Percentiles rank a stretch among this genome's conserved stretches.
Conservation (phyloP, 768 basidiomycete genomes). For the Jaapia argillacea region DNA sequence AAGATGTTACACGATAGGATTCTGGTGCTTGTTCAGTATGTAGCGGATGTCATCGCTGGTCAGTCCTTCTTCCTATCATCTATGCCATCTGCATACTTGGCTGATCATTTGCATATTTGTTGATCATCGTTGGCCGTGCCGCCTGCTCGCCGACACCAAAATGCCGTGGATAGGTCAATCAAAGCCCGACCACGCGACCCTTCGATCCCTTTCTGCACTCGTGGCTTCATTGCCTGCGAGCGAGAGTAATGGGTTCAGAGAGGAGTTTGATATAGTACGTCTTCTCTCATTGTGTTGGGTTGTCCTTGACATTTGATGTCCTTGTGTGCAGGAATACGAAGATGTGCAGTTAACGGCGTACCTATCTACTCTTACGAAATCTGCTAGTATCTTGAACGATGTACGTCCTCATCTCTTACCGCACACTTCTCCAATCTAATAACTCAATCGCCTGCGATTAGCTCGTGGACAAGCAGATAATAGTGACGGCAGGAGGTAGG, state of each 20-base stretch:
- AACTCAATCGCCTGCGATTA: slow-evolving; percentile 7
- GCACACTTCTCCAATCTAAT: neutral
- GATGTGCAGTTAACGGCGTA: slow-evolving; percentile 92
- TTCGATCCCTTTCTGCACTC: slow-evolving; percentile 80
- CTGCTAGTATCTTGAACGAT: slow-evolving; percentile 79
- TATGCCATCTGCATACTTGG: neutral
- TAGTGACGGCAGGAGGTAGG: slow-evolving; percentile 44
- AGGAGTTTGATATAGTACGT: slow-evolving; percentile 82
- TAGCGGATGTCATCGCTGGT: slow-evolving; percentile 70
- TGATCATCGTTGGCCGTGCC: too few species aligned
- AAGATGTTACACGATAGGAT: slow-evolving; percentile 96
- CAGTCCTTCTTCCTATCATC: slow-evolving; percentile 10
- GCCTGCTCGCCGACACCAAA: too few species aligned
- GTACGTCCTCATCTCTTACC: slow-evolving; percentile 34
- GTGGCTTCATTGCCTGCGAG: slow-evolving; percentile 84
- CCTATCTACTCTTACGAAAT: slow-evolving; percentile 82
- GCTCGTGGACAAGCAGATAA: slow-evolving; percentile 74
- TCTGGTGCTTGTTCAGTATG: slow-evolving; percentile 76
- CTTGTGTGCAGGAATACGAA: slow-evolving; percentile 68
- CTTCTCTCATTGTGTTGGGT: neutral
- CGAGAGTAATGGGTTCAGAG: slow-evolving; percentile 70
- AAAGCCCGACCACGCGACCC: slow-evolving; percentile 65
- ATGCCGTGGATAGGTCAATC: slow-evolving; percentile 63
- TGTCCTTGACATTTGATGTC: slow-evolving; percentile 1
- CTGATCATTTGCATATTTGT: slow-evolving; percentile 2